phyloP scores from a whole-genome alignment of 2,329 filamentous ascomycete species.

The Aotearoamyces nothofagi region DNA sequence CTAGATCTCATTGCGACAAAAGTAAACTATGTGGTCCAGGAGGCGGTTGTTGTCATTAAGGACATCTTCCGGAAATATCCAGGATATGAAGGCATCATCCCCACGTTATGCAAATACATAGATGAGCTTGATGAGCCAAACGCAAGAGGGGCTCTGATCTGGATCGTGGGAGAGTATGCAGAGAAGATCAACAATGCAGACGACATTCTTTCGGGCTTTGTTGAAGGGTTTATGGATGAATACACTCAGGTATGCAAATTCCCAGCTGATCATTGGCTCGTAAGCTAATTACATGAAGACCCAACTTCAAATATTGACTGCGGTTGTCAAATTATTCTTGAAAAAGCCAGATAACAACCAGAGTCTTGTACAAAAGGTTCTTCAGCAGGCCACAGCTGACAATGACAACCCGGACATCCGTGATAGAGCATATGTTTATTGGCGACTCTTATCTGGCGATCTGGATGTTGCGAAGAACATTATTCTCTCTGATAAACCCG shows the following conservation, averaged over 20 bases:
- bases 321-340: constrained; percentile 92
- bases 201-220: constrained; percentile 80
- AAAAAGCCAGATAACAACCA: constrained; percentile 93
- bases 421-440: constrained; percentile 95
- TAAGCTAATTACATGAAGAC: constrained; percentile 37
- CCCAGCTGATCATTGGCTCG: not conserved
- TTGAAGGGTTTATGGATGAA: constrained; percentile 89
- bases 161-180: constrained; percentile 98
- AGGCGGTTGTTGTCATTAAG: constrained; percentile 97
- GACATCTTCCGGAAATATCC: constrained; percentile 97
- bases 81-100: constrained; percentile 95
- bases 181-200: constrained; percentile 99
- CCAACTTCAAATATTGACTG: constrained; percentile 94
- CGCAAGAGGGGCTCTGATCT: constrained; percentile 81
- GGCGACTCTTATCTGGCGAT: constrained; percentile 88
- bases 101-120: constrained; percentile 88
- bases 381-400: constrained; percentile 83
- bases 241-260: constrained; percentile 65
- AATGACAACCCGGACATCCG: constrained; percentile 97
- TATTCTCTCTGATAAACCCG: constrained; percentile 83
- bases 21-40: constrained; percentile 97
- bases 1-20: constrained; percentile 93
- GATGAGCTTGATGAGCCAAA: constrained; percentile 93
- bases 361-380: constrained; percentile 80
- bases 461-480: constrained; percentile 85